These are phyloP conservation scores for Tricholoma terreum DNA, from an alignment of 768 basidiomycete genomes.

Conservation along the genomic window DNA sequence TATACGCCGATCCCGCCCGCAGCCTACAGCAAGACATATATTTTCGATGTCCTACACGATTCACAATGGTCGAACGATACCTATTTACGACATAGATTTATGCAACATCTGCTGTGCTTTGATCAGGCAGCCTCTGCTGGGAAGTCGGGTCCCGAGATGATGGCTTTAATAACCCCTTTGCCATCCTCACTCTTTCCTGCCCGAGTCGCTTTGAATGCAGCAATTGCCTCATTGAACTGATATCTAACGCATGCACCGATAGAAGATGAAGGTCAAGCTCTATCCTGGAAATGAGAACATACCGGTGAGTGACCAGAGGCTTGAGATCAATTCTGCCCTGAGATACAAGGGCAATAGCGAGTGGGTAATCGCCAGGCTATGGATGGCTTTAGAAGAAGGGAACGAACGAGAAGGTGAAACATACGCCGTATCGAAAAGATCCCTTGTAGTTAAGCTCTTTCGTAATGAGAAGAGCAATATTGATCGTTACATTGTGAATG, in stretches of 20 bases:
- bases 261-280: not conserved
- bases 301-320: constrained; percentile 88
- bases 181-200: constrained; percentile 83
- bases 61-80: not conserved
- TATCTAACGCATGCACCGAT: constrained; percentile 41
- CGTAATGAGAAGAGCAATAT: constrained; percentile 62
- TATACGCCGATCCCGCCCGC: no score
- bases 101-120: not conserved
- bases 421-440: constrained; percentile 87
- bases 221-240: constrained; percentile 70
- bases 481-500: constrained; percentile 67
- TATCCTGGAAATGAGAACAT: not conserved
- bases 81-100: constrained; percentile 11
- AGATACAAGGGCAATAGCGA: constrained; percentile 81
- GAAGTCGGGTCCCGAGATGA: constrained; percentile 80
- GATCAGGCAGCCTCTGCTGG: constrained; percentile 32
- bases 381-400: constrained; percentile 1
- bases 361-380: constrained; percentile 80
- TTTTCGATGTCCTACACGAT: no score
- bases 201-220: constrained; percentile 81
- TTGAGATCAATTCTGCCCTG: constrained; percentile 83
- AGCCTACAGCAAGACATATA: no score
- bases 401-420: constrained; percentile 17
- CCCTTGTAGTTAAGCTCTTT: constrained; percentile 85
- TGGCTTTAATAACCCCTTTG: constrained; percentile 83